phyloP scores from a whole-genome alignment of 2,329 filamentous ascomycete genomes.

The Fusarium redolens region DNA sequence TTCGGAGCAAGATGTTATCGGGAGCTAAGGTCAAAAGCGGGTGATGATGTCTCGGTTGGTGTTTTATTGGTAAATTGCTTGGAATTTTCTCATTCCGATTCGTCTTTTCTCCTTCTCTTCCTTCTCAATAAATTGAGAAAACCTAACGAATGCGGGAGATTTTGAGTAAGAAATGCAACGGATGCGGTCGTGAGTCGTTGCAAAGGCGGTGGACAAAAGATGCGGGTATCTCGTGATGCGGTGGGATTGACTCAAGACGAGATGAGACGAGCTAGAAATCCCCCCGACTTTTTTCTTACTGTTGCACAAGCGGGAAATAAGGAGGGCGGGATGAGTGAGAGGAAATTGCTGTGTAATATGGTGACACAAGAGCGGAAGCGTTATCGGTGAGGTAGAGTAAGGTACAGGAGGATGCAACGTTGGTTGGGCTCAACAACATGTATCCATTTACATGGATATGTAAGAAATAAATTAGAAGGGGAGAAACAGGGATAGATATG shows the following conservation, averaged over 20 bases:
- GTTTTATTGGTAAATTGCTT: constrained; percentile 19
- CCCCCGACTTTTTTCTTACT: background rate
- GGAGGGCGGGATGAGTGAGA: background rate
- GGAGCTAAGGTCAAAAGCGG: constrained; percentile 4
- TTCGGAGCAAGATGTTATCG: constrained; percentile 13
- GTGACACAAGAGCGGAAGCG: constrained; percentile 11
- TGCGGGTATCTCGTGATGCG: constrained; percentile 35
- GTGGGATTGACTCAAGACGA: constrained; percentile 1
- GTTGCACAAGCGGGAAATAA: background rate
- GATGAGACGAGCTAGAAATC: background rate
- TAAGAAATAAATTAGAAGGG: constrained; percentile 21
- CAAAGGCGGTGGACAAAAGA: constrained; percentile 34
- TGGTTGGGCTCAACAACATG: constrained; percentile 27
- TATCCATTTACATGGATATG: constrained; percentile 21
- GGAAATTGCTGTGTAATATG: background rate
- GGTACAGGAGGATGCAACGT: constrained; percentile 20
- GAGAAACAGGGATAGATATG: constrained; percentile 13
- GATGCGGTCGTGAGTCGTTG: constrained; percentile 23
- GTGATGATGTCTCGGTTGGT: constrained; percentile 22
- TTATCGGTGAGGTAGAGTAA: constrained; percentile 12
- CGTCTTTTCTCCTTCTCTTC: constrained; percentile 28
- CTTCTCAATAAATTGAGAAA: background rate
- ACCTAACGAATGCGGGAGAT: constrained; percentile 1
- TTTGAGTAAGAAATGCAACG: constrained; percentile 4
- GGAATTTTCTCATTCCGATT: constrained; percentile 6